phyloP scores from a whole-genome alignment of 192 early-diverging fungal species.

The Umbelopsis vinacea region DNA sequence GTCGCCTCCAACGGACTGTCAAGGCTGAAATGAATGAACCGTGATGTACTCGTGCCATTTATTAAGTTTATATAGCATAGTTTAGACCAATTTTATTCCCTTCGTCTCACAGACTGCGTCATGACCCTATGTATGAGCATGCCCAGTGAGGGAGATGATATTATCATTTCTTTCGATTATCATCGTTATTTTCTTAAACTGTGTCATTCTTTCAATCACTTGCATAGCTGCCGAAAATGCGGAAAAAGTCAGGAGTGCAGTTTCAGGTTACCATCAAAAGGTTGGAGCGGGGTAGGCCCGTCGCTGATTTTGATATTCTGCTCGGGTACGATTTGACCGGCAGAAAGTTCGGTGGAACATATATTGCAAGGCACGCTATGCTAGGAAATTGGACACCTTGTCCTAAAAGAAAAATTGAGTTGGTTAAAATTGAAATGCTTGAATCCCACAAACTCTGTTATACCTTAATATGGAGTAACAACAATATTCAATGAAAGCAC shows the following conservation, averaged over 20 bases:
- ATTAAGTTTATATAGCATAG: too few species aligned
- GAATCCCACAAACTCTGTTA: not conserved
- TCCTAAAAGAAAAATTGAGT: not conserved
- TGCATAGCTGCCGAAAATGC: not conserved
- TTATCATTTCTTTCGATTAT: not conserved
- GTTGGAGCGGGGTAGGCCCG: too few species aligned
- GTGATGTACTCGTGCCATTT: too few species aligned
- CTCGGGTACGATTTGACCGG: not conserved
- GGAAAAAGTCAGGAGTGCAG: not conserved
- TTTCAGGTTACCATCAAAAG: not conserved
- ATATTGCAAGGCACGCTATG: not conserved
- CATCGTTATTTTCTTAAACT: not conserved
- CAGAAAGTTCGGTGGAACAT: not conserved
- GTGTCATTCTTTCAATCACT: not conserved
- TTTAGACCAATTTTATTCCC: too few species aligned
- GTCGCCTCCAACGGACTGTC: too few species aligned
- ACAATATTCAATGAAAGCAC: not conserved
- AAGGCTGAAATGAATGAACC: too few species aligned
- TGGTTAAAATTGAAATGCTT: constrained; percentile 3
- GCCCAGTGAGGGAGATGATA: too few species aligned
- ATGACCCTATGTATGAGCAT: too few species aligned
- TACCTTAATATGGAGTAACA: too few species aligned
- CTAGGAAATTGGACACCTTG: not conserved
- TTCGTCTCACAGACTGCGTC: too few species aligned
- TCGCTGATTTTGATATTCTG: constrained; percentile 1